Evolutionary conservation across 148 eudicot genomes (phyloP).

Genomic region (Chenopodium quinoa): DNA sequence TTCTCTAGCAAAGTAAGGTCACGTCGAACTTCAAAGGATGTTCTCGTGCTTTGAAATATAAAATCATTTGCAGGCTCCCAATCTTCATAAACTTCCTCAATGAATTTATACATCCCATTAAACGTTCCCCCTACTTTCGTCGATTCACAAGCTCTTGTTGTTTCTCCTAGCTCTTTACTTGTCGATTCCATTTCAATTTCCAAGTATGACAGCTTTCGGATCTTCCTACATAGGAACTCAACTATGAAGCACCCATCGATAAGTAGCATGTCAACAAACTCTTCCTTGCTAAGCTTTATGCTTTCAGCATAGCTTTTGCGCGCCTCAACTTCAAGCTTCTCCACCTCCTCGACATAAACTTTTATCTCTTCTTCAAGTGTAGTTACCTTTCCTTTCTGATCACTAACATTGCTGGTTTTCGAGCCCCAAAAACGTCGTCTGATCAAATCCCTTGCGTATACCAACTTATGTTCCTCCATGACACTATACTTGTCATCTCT

Average conservation of each 20-base stretch:
- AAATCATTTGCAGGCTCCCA: constrained; percentile 6
- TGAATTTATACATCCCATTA: not conserved
- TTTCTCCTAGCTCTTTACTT: no score
- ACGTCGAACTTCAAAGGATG: constrained; percentile 23
- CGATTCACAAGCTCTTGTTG: no score
- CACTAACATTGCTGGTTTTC: no score
- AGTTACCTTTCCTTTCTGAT: no score
- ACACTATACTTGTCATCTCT: not conserved
- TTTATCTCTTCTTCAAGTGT: no score
- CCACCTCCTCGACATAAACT: not conserved
- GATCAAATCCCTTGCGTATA: not conserved
- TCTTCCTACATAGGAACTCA: constrained; percentile 18
- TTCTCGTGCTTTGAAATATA: constrained; percentile 17
- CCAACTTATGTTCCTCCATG: not conserved
- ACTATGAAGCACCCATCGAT: constrained; percentile 22
- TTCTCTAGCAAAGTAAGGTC: constrained; percentile 22
- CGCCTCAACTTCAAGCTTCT: not conserved
- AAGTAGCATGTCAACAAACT: constrained; percentile 12
- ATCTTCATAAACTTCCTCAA: not conserved
- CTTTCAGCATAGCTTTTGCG: constrained; percentile 13
- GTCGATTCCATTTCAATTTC: not conserved
- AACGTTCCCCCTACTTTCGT: not conserved
- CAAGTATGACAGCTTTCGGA: not conserved
- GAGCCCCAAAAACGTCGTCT: not conserved
- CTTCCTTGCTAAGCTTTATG: not conserved